Conservation (phyloP, 805 yeast genomes). For the Starmerella stigmatis region DNA sequence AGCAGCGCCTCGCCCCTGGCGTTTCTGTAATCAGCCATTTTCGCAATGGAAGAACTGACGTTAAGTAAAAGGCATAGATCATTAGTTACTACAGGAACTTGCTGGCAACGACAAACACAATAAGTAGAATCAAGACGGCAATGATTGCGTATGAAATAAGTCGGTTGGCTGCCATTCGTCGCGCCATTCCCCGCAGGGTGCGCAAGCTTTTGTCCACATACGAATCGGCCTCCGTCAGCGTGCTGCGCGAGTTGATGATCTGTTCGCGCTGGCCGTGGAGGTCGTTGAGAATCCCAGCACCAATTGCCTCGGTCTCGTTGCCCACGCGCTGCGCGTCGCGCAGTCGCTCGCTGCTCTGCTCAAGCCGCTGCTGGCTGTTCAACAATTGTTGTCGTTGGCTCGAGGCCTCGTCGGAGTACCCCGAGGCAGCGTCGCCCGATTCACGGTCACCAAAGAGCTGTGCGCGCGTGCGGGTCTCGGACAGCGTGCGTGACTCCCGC, state of each 20-base stretch:
- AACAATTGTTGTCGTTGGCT: constrained; percentile 78
- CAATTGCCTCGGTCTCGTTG: constrained; percentile 81
- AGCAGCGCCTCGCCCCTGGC: too few relatives aligned
- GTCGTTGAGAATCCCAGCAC: constrained; percentile 81
- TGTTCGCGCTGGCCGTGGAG: constrained; percentile 91
- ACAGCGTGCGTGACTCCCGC: constrained; percentile 37
- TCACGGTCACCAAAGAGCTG: constrained; percentile 56
- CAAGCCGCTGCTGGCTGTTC: constrained; percentile 67
- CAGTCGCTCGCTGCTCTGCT: constrained; percentile 70
- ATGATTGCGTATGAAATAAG: constrained; percentile 85
- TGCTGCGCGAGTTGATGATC: constrained; percentile 71
- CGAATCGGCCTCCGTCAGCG: constrained; percentile 79
- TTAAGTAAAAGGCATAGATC: too few relatives aligned
- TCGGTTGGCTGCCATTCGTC: constrained; percentile 84
- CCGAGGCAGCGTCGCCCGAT: constrained; percentile 31
- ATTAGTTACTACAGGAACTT: constrained; percentile 53
- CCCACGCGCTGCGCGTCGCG: constrained; percentile 85
- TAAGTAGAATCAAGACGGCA: constrained; percentile 71
- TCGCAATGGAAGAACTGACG: too few relatives aligned
- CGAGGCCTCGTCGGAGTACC: constrained; percentile 50
- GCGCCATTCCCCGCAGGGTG: constrained; percentile 81
- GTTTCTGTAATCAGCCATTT: too few relatives aligned
- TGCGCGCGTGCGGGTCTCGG: constrained; percentile 62
- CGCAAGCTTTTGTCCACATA: constrained; percentile 83
- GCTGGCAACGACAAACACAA: constrained; percentile 70